Conservation (phyloP, 164 flowering plant species). For the Nymphaea colorata region DNA sequence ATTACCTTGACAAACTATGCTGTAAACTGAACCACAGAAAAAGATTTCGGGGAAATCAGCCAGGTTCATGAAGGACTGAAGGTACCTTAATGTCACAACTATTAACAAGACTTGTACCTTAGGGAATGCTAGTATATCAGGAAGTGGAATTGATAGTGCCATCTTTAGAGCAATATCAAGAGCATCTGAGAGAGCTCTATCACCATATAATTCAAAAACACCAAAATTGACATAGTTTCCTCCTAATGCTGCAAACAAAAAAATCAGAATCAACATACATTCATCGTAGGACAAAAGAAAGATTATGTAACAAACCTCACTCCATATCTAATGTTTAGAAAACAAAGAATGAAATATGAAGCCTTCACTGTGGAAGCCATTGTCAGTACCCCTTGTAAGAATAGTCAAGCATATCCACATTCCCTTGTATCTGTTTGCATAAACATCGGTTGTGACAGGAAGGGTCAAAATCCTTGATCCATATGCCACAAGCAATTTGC, state of each 20-base stretch:
- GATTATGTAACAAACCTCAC: not conserved
- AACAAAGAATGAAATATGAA: not conserved
- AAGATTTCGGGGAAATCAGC: too few species aligned
- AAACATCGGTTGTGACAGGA: slow-evolving; percentile 69
- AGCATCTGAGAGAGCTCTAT: slow-evolving; percentile 92
- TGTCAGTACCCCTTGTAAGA: slow-evolving; percentile 62
- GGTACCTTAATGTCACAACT: not conserved
- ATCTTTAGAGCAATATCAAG: slow-evolving; percentile 84
- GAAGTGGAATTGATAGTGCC: slow-evolving; percentile 77
- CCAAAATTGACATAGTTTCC: slow-evolving; percentile 99
- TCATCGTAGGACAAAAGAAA: not conserved
- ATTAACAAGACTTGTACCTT: slow-evolving; percentile 42
- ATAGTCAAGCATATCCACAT: slow-evolving; percentile 83
- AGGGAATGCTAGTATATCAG: slow-evolving; percentile 74
- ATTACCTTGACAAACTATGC: too few species aligned
- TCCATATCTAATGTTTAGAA: not conserved
- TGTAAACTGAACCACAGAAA: too few species aligned
- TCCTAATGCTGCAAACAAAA: slow-evolving; percentile 56
- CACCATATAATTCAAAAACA: slow-evolving; percentile 95
- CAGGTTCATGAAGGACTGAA: too few species aligned
- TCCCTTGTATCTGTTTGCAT: slow-evolving; percentile 91
- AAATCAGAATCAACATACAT: slow-evolving; percentile 1
- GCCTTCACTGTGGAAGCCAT: too few species aligned
- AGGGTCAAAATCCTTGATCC: slow-evolving; percentile 80
- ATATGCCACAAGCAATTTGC: slow-evolving; percentile 88